Evolutionary conservation across 495 filamentous ascomycete species (phyloP), one percentile per base, ranked within the genome.

Genomic region (Durotheca rogersii): DNA sequence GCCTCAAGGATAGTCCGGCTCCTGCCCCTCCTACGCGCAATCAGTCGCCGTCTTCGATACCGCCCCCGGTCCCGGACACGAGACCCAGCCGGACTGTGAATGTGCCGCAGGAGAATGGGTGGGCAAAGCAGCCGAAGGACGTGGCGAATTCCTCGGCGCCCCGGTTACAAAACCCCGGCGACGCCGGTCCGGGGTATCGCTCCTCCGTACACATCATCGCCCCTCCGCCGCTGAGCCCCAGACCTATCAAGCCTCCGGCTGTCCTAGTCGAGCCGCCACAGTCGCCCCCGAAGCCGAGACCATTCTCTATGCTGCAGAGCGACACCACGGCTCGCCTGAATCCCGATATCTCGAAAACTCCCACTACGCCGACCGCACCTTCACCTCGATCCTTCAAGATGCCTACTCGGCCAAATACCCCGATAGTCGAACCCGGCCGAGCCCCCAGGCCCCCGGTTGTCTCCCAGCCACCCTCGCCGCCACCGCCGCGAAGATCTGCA

Each of bases 261-360:
- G 76, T 94, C 41, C 81, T 79, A 0, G 72, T 94, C 12, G 81
- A 91, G 33, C 85, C 89, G 7, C 89, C 88, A 0, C 77, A 77
- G 21, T 91, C 89, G 41, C 88, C 89, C 15, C 82, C 85, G 7
- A 86, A 76, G 54, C 36, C 51, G 11, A 66, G 60, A 35, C 55
- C 59, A 4, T 39, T 65, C 9, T 69, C 73, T 17, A 45, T 71
- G 10, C 60, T 65, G 3, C 56, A 68, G 35, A 65, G 62, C 41
- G 70, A 77, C 16, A 57, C 63, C 7, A 62, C 71, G 15, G 42
- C 67, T 1, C 75, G 72, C 46, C 53, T 78, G 2, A 63, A 70
- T 12, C 66, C 78, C 16, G 75, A 81, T 37, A 68, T 78, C 1
- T 64, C 75, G 1, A 60, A 62, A 14, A 65, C 73, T n/a, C 64